These are phyloP conservation scores for Mycena alexandri DNA, from an alignment of 768 basidiomycete species.

Conservation along the genomic window DNA sequence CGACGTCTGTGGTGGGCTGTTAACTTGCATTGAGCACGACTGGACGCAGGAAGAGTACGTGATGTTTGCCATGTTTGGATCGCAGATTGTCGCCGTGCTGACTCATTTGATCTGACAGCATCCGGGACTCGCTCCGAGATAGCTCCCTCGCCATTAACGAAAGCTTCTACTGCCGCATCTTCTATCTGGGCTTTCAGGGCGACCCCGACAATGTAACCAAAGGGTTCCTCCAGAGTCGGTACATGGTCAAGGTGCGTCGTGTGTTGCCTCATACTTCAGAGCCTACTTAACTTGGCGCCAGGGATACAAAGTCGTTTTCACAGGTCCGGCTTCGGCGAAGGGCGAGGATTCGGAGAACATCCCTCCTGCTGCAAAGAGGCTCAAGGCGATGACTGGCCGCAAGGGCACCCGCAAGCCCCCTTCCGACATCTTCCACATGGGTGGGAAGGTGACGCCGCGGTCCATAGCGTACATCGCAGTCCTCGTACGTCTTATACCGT, in stretches of 20 bases:
- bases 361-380: conserved; percentile 15
- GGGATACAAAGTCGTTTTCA: conserved; percentile 14
- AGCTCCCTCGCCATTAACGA: background rate
- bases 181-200: conserved; percentile 22
- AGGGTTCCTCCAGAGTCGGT: conserved; percentile 27
- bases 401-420: conserved; percentile 16
- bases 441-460: conserved; percentile 30
- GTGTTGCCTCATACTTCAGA: background rate
- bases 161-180: conserved; percentile 22
- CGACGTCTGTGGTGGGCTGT: conserved; percentile 10
- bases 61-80: conserved; percentile 3
- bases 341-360: conserved; percentile 20
- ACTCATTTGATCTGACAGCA: conserved; percentile 4
- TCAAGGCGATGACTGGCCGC: background rate
- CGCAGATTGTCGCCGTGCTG: background rate
- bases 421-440: conserved; percentile 23
- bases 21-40: conserved; percentile 15
- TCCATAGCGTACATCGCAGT: conserved; percentile 24
- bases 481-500: conserved; percentile 1
- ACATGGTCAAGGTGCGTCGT: conserved; percentile 16
- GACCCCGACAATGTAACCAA: conserved; percentile 7
- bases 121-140: conserved; percentile 3
- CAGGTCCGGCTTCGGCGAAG: conserved; percentile 10
- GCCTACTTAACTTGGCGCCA: background rate
- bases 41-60: background rate